Percentiles rank a stretch among this genome's conserved stretches.
These are phyloP conservation scores for Garcia nutans DNA, from an alignment of 345 rosid genomes.

Conservation along the genomic window DNA sequence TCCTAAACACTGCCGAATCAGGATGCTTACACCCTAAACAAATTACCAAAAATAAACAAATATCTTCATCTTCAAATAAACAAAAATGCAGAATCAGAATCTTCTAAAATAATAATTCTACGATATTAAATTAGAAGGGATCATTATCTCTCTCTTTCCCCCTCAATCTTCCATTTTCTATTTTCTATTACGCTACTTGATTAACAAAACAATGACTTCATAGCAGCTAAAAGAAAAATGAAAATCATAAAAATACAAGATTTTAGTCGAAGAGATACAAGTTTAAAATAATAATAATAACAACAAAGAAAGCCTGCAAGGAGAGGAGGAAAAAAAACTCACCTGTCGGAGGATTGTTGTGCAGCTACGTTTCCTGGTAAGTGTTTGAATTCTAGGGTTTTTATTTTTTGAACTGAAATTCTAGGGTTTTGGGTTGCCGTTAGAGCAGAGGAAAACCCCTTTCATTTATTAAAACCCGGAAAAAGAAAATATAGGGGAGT, in stretches of 20 bases:
- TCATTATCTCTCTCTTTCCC: not conserved
- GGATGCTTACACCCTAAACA: not conserved
- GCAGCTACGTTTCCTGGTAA: not conserved
- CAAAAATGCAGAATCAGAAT: not conserved
- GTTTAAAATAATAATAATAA: not conserved
- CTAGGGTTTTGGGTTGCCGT: not conserved
- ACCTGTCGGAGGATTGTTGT: not conserved
- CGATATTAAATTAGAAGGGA: not conserved
- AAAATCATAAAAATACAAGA: not conserved
- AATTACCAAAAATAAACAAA: not conserved
- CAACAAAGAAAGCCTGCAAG: too few relatives aligned
- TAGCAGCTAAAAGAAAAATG: not conserved
- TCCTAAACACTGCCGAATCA: not conserved
- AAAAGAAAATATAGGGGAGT: not conserved
- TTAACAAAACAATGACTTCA: not conserved
- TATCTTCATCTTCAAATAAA: not conserved
- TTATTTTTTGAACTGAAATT: not conserved
- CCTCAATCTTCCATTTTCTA: not conserved
- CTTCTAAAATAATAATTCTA: not conserved
- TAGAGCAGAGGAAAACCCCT: not conserved
- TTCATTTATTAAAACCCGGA: not conserved
- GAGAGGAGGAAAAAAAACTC: not conserved
- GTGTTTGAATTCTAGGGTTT: not conserved
- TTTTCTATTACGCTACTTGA: not conserved
- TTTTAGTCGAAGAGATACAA: not conserved